Base-by-base conservation (phyloP, 2,329 filamentous ascomycete species). In the Exophiala sp. region DNA sequence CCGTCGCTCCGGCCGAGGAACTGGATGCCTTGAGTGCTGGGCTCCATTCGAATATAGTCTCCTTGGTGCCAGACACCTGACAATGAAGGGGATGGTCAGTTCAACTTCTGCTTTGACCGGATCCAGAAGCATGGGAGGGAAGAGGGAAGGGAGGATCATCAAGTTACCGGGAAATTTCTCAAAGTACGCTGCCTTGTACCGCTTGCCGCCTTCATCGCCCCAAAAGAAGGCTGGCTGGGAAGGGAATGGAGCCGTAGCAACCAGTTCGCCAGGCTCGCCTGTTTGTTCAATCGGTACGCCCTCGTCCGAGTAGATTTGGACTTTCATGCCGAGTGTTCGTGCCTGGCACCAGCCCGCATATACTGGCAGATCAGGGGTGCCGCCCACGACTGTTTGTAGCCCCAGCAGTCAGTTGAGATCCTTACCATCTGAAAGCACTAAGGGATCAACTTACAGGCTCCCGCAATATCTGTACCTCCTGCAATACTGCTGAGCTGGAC, bases 181-280 rank as follows among this genome's bases (percentile, higher is more conserved):
- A 37, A 55, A 55, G 29, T 55, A 67, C 0, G 64, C 58, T 41
- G 63, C 58, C 29, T 62, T 62, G 24, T 83, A 85, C 53, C 77
- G 79, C 1, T 75, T 69, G 0, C 76, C 76, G 0, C 73, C 74
- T 0, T 72, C 65, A 0, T 74, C 60, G 1, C 66, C 65, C 77
- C 81, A 85, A 60, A 86, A 79, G 57, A 70, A 79, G 30, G 81
- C 72, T 0, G 87, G 86, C 50, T 86, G 78, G 56, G 87, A 89
- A n/a, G 87, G 87, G 60, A 91, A 91, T 0, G 83, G 73, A 0
- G 70, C 69, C 0, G 81, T 81, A 7, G 80, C 81, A 0, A 91
- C 86, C 2, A 93, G 76, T 61, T 91, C 87, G 1, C 87, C 87
- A 0, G 86, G 9, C 87, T 86, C n/a, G 77, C 71, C 0, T 78